Evolutionary conservation across 2,329 filamentous ascomycete genomes (phyloP).

Genomic region (Botryosphaeria dothidea): DNA sequence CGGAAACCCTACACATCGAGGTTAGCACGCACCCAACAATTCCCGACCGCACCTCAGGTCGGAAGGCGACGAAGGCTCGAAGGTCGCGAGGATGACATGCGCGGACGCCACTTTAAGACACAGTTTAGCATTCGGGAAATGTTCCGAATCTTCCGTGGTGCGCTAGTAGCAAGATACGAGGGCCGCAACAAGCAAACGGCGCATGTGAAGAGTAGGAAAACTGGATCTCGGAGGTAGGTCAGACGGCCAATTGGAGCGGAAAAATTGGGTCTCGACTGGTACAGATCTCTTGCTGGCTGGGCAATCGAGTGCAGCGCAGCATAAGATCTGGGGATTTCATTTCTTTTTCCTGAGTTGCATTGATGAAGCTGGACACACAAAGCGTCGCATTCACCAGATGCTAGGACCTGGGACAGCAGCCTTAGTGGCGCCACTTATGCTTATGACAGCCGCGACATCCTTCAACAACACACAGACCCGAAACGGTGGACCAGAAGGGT

Average conservation of each 20-base stretch:
- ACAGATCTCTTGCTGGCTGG: neutral
- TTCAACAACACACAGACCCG: neutral
- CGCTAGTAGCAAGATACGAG: neutral
- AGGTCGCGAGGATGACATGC: neutral
- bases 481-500: neutral
- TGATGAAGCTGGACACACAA: neutral
- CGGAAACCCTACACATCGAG: neutral
- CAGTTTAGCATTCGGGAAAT: neutral
- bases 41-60: neutral
- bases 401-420: neutral
- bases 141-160: neutral
- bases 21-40: conserved; percentile 8
- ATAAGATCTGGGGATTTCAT: neutral
- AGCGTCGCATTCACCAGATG: conserved; percentile 13
- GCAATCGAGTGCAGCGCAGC: neutral
- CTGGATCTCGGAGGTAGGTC: neutral
- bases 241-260: neutral
- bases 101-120: neutral
- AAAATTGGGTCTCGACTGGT: neutral
- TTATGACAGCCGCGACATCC: conserved; percentile 10
- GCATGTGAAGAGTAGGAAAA: neutral
- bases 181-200: neutral
- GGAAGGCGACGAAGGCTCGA: neutral
- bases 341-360: conserved; percentile 6
- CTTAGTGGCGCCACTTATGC: conserved; percentile 14